Conservation (phyloP, 805 yeast species). For the Saccharomycopsis fodiens region DNA sequence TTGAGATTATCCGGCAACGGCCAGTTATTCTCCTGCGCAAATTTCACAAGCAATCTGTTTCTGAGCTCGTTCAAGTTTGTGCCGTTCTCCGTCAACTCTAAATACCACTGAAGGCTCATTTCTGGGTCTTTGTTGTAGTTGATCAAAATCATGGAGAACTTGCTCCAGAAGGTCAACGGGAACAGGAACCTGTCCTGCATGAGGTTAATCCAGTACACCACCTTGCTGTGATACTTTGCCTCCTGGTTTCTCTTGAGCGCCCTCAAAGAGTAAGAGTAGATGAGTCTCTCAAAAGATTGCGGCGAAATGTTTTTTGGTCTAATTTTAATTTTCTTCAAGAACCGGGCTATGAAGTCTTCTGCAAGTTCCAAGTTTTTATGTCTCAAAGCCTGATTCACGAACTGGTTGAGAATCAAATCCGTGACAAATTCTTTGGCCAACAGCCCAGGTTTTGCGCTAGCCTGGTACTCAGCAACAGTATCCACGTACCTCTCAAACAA, state of each 20-base stretch:
- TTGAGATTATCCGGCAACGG: constrained; percentile 14
- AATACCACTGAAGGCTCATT: constrained; percentile 4
- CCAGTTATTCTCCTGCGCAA: constrained; percentile 17
- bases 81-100: constrained; percentile 7
- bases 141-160: constrained; percentile 14
- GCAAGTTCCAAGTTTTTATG: constrained; percentile 3
- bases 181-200: constrained; percentile 12
- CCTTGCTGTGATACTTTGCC: constrained; percentile 1
- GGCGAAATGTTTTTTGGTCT: not conserved
- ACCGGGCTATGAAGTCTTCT: constrained; percentile 6
- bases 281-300: constrained; percentile 7
- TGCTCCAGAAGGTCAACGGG: constrained; percentile 10
- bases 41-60: constrained; percentile 13
- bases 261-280: constrained; percentile 3
- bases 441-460: not conserved
- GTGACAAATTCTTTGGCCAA: not conserved
- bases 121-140: constrained; percentile 5
- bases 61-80: constrained; percentile 30
- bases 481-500: constrained; percentile 11
- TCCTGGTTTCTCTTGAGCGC: not conserved
- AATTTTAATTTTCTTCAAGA: constrained; percentile 6
- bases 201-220: constrained; percentile 4
- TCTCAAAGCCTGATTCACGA: constrained; percentile 1
- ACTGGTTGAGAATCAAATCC: constrained; percentile 10
- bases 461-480: constrained; percentile 6